Conservation (phyloP, 2,329 filamentous ascomycete genomes). For the Penicillium concentricum region DNA sequence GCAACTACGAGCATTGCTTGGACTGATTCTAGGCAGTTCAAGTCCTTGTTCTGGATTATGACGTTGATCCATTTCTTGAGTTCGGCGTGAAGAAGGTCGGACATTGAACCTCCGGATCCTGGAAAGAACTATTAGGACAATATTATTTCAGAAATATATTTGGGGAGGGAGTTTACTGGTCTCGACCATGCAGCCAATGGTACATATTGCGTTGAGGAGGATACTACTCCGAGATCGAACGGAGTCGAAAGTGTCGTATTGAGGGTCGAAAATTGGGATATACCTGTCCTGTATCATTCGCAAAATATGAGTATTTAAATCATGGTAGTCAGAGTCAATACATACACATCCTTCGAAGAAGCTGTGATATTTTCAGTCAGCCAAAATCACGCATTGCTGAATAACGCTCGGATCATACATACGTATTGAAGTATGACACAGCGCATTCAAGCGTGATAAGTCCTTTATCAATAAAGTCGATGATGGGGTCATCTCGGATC, state of each 20-base stretch:
- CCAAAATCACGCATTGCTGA: not conserved
- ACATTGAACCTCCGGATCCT: conserved; percentile 33
- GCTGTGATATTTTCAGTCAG: conserved; percentile 11
- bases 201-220: conserved; percentile 53
- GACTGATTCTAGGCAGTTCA: conserved; percentile 49
- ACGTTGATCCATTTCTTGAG: conserved; percentile 48
- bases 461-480: conserved; percentile 37
- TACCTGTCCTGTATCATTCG: conserved; percentile 42
- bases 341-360: conserved; percentile 42
- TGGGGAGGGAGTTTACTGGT: conserved; percentile 17
- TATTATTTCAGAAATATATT: not conserved
- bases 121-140: not conserved
- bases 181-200: conserved; percentile 51
- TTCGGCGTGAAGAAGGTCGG: conserved; percentile 47
- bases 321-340: not conserved
- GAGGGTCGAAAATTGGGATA: conserved; percentile 50
- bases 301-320: not conserved
- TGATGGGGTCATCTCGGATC: conserved; percentile 32
- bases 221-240: conserved; percentile 50
- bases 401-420: not conserved
- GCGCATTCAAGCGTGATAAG: conserved; percentile 36
- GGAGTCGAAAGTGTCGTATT: conserved; percentile 47
- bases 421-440: conserved; percentile 35
- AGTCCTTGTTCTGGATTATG: conserved; percentile 42
- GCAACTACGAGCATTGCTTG: conserved; percentile 55